These are phyloP conservation scores for Cyathus striatus DNA, from an alignment of 768 basidiomycete genomes.

Conservation along the genomic window DNA sequence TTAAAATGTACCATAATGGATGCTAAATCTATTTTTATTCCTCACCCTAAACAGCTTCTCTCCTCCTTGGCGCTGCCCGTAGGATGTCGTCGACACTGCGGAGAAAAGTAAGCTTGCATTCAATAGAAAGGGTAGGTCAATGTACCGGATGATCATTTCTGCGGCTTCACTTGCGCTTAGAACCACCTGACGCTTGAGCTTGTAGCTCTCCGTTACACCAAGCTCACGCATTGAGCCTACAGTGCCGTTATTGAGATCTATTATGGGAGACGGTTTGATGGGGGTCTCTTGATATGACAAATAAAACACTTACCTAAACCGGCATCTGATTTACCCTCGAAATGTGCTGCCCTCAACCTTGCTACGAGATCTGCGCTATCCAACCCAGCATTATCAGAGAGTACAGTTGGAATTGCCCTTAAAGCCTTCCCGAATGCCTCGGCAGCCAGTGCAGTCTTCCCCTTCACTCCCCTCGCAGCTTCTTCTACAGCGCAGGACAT, in stretches of 20 bases:
- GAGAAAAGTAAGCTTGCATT: constrained; percentile 1
- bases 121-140: constrained; percentile 5
- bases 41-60: constrained; percentile 73
- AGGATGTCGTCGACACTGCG: constrained; percentile 95
- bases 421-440: constrained; percentile 89
- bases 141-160: constrained; percentile 95
- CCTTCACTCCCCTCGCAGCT: constrained; percentile 74
- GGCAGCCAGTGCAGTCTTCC: constrained; percentile 94
- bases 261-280: too few species aligned
- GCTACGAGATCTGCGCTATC: constrained; percentile 96
- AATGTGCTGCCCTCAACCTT: constrained; percentile 87
- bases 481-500: constrained; percentile 96
- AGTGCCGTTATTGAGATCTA: too few species aligned
- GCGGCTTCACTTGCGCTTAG: constrained; percentile 93
- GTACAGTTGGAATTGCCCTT: constrained; percentile 91
- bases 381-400: constrained; percentile 97
- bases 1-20: too few species aligned
- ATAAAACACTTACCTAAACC: constrained; percentile 65
- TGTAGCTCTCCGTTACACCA: constrained; percentile 95
- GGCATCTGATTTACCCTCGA: constrained; percentile 79
- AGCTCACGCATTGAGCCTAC: constrained; percentile 86
- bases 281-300: too few species aligned
- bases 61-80: constrained; percentile 76
- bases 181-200: constrained; percentile 94
- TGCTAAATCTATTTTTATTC: too few species aligned